Percentiles rank a stretch among this genome's conserved stretches.
Conservation (phyloP, 306 rosid genomes). For the Dryas alaskensis region DNA sequence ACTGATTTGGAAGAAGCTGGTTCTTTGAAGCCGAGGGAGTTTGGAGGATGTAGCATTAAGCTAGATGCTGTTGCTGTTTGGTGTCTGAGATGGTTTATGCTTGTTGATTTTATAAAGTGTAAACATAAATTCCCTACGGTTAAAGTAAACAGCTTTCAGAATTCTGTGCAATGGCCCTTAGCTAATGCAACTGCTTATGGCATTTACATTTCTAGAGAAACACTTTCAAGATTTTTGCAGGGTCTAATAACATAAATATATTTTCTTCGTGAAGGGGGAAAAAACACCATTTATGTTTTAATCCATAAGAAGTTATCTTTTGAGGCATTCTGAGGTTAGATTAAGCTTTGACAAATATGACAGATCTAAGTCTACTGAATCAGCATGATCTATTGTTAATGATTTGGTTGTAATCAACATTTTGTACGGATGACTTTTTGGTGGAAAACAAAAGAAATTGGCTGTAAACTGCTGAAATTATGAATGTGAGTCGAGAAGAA, state of each 20-base stretch:
- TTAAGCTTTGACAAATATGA: too few species aligned
- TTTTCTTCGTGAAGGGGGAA: not conserved
- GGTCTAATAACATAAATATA: not conserved
- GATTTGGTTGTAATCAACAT: too few species aligned
- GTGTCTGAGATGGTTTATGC: conserved; percentile 17
- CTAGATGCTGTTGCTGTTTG: conserved; percentile 10
- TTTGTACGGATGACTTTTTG: too few species aligned
- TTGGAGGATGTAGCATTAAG: conserved; percentile 8
- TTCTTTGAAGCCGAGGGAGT: conserved; percentile 7
- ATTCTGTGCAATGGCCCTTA: not conserved
- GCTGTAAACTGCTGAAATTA: too few species aligned
- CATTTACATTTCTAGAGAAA: not conserved
- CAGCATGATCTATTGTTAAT: too few species aligned
- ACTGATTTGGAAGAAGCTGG: conserved; percentile 10
- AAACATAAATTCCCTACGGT: conserved; percentile 4
- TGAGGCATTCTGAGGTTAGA: too few species aligned
- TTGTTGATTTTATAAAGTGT: conserved; percentile 11
- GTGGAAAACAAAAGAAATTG: too few species aligned
- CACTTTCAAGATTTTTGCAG: not conserved
- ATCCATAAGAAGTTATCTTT: too few species aligned
- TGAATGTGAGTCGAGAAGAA: too few species aligned
- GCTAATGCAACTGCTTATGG: not conserved
- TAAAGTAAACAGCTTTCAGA: not conserved
- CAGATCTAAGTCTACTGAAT: too few species aligned
- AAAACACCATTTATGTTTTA: not conserved